These are phyloP conservation scores for Ilyonectria destructans DNA, from an alignment of 2,329 filamentous ascomycete species.

Conservation along the genomic window DNA sequence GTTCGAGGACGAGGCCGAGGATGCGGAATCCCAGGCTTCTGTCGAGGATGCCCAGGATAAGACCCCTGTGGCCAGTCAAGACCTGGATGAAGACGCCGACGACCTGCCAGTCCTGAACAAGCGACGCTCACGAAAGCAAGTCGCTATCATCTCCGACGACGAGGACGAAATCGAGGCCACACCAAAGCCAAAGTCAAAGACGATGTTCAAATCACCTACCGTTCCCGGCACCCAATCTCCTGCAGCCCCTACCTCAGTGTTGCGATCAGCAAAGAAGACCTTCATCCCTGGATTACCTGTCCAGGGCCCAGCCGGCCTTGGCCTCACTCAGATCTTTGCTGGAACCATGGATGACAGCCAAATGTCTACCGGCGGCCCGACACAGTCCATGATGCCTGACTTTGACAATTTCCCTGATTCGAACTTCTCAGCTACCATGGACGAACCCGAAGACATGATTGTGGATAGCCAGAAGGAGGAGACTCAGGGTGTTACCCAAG, in stretches of 20 bases:
- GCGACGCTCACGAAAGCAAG: constrained; percentile 67
- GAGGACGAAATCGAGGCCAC: constrained; percentile 68
- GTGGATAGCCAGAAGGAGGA: constrained; percentile 61
- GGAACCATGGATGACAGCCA: constrained; percentile 86
- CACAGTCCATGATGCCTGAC: constrained; percentile 70
- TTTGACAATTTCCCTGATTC: constrained; percentile 72
- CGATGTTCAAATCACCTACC: constrained; percentile 60
- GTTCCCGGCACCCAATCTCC: constrained; percentile 65
- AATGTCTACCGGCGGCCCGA: constrained; percentile 51
- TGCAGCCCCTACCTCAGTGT: constrained; percentile 73
- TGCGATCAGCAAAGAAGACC: constrained; percentile 79
- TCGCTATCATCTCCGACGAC: constrained; percentile 75
- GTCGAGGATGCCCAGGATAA: constrained; percentile 42
- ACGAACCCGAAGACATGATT: constrained; percentile 69
- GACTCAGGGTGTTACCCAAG: constrained; percentile 59
- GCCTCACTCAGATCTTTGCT: constrained; percentile 91
- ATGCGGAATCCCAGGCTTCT: constrained; percentile 56
- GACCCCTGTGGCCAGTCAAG: constrained; percentile 59
- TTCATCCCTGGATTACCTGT: constrained; percentile 80
- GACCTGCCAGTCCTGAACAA: constrained; percentile 59
- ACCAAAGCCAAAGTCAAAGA: constrained; percentile 65
- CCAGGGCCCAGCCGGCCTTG: constrained; percentile 75
- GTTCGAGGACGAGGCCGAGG: constrained; percentile 60
- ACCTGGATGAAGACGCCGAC: constrained; percentile 52
- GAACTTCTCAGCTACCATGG: constrained; percentile 74